These are phyloP conservation scores for Ascochyta fabae DNA, from an alignment of 2,329 filamentous ascomycete species.

Conservation along the genomic window DNA sequence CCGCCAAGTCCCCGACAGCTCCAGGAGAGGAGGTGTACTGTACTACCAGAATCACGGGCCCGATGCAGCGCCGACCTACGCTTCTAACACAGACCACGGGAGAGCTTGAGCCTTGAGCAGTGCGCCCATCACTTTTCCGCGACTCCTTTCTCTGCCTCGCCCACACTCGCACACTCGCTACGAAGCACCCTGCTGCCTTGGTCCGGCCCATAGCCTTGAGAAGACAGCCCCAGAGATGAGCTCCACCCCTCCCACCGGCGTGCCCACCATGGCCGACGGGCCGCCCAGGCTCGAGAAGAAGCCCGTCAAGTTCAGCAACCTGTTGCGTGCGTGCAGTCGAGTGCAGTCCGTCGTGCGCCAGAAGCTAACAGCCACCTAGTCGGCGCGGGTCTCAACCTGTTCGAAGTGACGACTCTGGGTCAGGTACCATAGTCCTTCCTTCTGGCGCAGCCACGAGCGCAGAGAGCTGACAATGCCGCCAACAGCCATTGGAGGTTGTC, in stretches of 20 bases:
- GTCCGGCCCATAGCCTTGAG: constrained; percentile 79
- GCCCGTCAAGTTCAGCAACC: constrained; percentile 99
- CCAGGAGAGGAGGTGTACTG: not conserved
- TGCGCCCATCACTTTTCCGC: constrained; percentile 11
- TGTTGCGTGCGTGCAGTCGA: constrained; percentile 68
- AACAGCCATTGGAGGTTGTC: constrained; percentile 92
- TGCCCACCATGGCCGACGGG: constrained; percentile 49
- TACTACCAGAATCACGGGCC: too few species aligned
- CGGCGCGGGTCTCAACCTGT: constrained; percentile 92
- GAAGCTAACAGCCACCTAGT: constrained; percentile 55
- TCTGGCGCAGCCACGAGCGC: not conserved
- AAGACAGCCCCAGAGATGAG: constrained; percentile 60
- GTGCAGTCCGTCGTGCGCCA: not conserved
- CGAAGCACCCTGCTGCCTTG: constrained; percentile 94
- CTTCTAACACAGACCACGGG: constrained; percentile 30
- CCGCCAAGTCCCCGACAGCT: constrained; percentile 16
- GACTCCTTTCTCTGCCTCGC: constrained; percentile 21
- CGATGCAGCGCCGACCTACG: not conserved
- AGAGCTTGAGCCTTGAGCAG: constrained; percentile 4
- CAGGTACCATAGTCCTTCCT: constrained; percentile 54
- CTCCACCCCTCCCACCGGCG: constrained; percentile 54
- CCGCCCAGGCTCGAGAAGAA: constrained; percentile 87
- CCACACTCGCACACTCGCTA: constrained; percentile 62
- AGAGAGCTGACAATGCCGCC: constrained; percentile 57
- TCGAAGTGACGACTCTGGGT: constrained; percentile 78